Conservation (phyloP, 2,329 filamentous ascomycete species). For the Thelonectria blattea region DNA sequence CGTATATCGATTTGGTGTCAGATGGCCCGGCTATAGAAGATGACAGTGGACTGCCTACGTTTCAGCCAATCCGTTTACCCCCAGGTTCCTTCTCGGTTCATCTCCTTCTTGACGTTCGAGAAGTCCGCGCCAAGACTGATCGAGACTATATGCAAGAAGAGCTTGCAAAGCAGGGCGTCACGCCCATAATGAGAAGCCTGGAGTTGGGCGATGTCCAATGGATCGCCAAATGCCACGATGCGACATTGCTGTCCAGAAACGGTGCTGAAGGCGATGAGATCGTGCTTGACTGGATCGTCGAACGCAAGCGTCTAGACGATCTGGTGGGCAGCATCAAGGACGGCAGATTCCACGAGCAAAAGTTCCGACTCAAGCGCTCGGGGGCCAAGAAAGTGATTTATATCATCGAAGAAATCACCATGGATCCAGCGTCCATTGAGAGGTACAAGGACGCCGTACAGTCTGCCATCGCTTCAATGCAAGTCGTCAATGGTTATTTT, state of each 20-base stretch:
- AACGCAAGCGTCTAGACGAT: slow-evolving; percentile 82
- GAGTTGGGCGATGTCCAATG: slow-evolving; percentile 79
- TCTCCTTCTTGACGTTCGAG: slow-evolving; percentile 75
- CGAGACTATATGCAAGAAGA: slow-evolving; percentile 79
- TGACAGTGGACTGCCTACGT: slow-evolving; percentile 48
- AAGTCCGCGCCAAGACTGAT: slow-evolving; percentile 74
- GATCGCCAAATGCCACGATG: slow-evolving; percentile 75
- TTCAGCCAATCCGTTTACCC: slow-evolving; percentile 66
- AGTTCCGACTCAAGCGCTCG: slow-evolving; percentile 75
- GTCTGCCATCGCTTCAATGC: slow-evolving; percentile 76
- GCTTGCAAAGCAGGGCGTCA: slow-evolving; percentile 69
- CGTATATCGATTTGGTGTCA: slow-evolving; percentile 49
- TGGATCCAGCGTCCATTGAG: slow-evolving; percentile 59
- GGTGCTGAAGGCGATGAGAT: slow-evolving; percentile 72
- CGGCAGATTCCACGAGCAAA: slow-evolving; percentile 82
- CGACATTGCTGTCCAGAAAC: slow-evolving; percentile 58
- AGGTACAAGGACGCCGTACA: slow-evolving; percentile 71
- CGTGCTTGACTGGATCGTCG: slow-evolving; percentile 80
- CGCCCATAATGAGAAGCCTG: slow-evolving; percentile 70
- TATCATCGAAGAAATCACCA: slow-evolving; percentile 74
- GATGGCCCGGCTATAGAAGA: slow-evolving; percentile 43
- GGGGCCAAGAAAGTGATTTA: slow-evolving; percentile 81
- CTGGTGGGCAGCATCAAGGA: slow-evolving; percentile 82
- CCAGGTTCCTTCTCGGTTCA: slow-evolving; percentile 74
- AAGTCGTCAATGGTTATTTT: slow-evolving; percentile 81